Base-by-base conservation (phyloP, 2,329 filamentous ascomycete species). In the Pestalotiopsis sp. region DNA sequence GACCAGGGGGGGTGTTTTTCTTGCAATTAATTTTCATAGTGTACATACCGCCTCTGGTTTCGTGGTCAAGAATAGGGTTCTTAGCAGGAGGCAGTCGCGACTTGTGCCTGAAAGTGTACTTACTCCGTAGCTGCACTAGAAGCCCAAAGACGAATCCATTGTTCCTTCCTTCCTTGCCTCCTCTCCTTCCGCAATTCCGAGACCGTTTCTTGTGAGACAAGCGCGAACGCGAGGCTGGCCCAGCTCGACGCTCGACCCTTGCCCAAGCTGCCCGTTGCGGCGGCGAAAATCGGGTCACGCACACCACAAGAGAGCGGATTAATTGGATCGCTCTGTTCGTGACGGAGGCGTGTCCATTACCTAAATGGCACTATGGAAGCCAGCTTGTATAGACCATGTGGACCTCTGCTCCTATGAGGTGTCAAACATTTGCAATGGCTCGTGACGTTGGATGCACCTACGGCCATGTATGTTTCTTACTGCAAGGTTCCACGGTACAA, bases 281-380 rank as follows among this genome's bases (percentile, higher is more conserved):
- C 66, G 66, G 66, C 59, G 66, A 63, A 67, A 62, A 52, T 63
- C 66, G 66, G 66, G 59, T 66, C 65, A 66, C 63, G 52, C 65
- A 52, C 65, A 66, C 14, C 49, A 58, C 45, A 9, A 23, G 23
- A 40, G 11, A 57, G 31, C 49, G 31, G 38, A 25, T 52, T 57
- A 36, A 38, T 27, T 66, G 38, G 38, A 57, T 66, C 12, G 14
- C 31, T n/a, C 23, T 57, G n/a, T 56, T 20, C 27, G 38, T 52
- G 45, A 52, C 62, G 23, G 20, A 65, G 23, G 23, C 20, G 23
- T 23, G 23, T 11, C n/a, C 45, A 27, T 17, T 23, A 59, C 57
- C 27, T 59, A 36, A 59, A 27, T 25, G 23, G 2, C 13, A 59
- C 57, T 27, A 27, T 59, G 57, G 57, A 27, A 27, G 57, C 57